Evolutionary conservation across 306 rosid genomes (phyloP).

Genomic region (Oxytropis ochrocephala): DNA sequence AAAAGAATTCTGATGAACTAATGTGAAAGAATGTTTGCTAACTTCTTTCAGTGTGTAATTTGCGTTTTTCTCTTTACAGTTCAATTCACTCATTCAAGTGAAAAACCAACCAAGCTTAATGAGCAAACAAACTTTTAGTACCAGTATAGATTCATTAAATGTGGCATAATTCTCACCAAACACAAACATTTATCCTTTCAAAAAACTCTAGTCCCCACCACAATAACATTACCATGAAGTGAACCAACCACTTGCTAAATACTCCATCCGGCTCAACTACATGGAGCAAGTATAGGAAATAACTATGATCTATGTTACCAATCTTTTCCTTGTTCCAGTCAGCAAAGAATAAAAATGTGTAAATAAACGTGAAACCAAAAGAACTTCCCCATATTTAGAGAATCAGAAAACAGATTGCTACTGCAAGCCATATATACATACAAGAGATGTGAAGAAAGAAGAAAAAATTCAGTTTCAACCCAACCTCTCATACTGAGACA

Average conservation of each 20-base stretch:
- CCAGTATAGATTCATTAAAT: not conserved
- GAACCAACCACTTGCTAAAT: not conserved
- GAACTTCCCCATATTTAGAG: not conserved
- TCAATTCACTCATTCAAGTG: not conserved
- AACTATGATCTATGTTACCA: constrained; percentile 7
- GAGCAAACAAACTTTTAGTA: not conserved
- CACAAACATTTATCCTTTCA: not conserved
- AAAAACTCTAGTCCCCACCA: not conserved
- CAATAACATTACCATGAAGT: not conserved
- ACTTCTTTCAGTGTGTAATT: not conserved
- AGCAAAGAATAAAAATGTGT: not conserved
- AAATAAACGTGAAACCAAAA: not conserved
- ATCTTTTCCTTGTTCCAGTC: not conserved
- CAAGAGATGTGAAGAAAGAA: constrained; percentile 3
- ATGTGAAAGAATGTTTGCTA: not conserved
- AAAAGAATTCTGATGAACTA: not conserved
- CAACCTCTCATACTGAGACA: not conserved
- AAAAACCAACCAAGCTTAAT: not conserved
- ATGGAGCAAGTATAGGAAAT: not conserved
- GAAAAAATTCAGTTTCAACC: not conserved
- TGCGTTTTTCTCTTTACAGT: not conserved
- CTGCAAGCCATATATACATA: not conserved
- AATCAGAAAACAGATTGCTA: not conserved
- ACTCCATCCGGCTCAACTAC: constrained; percentile 1
- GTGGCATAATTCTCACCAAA: not conserved